These are phyloP conservation scores for Blastobotrys illinoisensis DNA, from an alignment of 1,139 yeast genomes.

Conservation along the genomic window DNA sequence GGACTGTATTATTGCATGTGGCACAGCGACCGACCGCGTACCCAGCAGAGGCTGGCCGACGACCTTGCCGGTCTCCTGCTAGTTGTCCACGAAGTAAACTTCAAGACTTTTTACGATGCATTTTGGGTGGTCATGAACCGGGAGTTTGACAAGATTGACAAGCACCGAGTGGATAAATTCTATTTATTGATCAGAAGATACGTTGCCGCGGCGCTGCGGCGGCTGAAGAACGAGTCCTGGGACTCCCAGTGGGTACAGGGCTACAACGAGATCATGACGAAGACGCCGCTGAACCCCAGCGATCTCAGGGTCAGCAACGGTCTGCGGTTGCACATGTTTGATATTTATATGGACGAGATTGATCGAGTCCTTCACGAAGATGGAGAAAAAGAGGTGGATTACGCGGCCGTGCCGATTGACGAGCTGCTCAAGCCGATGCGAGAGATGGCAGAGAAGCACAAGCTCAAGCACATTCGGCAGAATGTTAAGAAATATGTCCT, in stretches of 20 bases:
- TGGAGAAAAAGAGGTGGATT: conserved; percentile 19
- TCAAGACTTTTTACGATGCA: conserved; percentile 55
- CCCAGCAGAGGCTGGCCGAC: conserved; percentile 80
- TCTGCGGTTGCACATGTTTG: conserved; percentile 78
- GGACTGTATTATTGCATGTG: conserved; percentile 89
- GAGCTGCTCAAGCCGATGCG: conserved; percentile 55
- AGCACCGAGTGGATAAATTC: conserved; percentile 77
- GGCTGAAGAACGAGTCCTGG: conserved; percentile 56
- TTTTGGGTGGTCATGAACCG: conserved; percentile 76
- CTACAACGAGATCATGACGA: conserved; percentile 41
- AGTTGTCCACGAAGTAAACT: conserved; percentile 40
- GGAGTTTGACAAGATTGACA: conserved; percentile 82
- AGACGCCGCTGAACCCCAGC: conserved; percentile 31
- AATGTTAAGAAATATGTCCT: conserved; percentile 63
- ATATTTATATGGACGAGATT: conserved; percentile 78
- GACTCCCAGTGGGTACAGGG: conserved; percentile 41
- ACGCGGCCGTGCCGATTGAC: conserved; percentile 46
- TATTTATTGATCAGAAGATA: conserved; percentile 75
- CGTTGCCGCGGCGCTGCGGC: conserved; percentile 57
- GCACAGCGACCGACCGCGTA: conserved; percentile 90
- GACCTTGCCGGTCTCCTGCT: conserved; percentile 58
- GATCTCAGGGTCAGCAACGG: conserved; percentile 59
- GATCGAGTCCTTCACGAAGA: conserved; percentile 55
- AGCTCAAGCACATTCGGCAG: conserved; percentile 59
- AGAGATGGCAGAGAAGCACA: conserved; percentile 44